Evolutionary conservation across 2,329 filamentous ascomycete species (phyloP), one percentile per base, ranked within the genome.

Genomic region (Trichoderma gracile): DNA sequence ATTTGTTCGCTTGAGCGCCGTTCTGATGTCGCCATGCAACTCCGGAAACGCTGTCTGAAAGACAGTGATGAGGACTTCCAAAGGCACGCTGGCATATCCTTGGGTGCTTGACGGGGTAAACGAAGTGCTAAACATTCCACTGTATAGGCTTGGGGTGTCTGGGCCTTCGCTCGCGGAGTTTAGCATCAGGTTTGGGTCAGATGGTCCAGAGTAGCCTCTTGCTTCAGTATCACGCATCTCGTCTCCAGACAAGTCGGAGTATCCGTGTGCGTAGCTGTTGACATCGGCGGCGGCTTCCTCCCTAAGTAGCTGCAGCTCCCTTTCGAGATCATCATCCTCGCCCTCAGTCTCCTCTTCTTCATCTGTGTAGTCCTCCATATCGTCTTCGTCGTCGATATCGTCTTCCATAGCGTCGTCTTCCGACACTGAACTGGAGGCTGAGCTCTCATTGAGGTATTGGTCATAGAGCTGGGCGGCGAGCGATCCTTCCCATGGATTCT

Each of bases 11-110:
- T 15, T 43, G 2, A 66, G 72, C 6, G 69, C 66, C 3, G 82
- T 68, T 1, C 78, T 70, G 7, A 72, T 70, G 57, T 80, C 74
- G 58, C 78, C 78, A 8, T 74, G 67, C 7, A 73, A 67, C 1
- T 77, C 71, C 9, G 82, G 82, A 49, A 82, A 85, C 0, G 81
- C 80, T 17, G 72, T 69, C 49, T 73, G 49, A 19, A 62, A 76
- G 2, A 83, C 69, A n/a, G 76, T 73, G 7, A 65, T 69, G 14
- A 74, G 67, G 25, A 75, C 76, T 40, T 80, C 75, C 0, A 76
- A 50, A 23, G 67, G 47, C 9, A 69, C 42, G 19, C n/a, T 14
- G 27, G 15, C 12, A 30, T 54, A 30, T 12, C 8, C 10, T 12
- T 53, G n/a, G 21, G n/a, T 12, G 19, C 14, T 27, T 46, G 27